Evolutionary conservation across 2,329 filamentous ascomycete species (phyloP).

Genomic region (Lasiodiplodia sp.): DNA sequence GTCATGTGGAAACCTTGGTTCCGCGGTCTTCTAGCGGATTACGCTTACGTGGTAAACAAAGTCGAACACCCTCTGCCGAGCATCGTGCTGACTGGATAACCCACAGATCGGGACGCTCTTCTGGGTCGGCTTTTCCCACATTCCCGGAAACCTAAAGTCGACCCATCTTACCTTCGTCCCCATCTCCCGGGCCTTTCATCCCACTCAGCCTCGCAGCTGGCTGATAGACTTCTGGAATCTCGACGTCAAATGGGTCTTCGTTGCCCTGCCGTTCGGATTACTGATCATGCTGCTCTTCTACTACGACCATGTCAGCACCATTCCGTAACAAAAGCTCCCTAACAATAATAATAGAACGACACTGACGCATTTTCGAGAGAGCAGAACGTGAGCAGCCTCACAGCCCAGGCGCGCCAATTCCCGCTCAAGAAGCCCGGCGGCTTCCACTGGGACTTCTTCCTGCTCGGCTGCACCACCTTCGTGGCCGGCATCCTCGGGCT

Average conservation of each 20-base stretch:
- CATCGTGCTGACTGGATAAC: background rate
- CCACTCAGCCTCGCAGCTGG: slow-evolving; percentile 56
- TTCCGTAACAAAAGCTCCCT: background rate
- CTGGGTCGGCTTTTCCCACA: slow-evolving; percentile 63
- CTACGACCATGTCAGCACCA: slow-evolving; percentile 58
- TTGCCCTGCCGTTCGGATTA: slow-evolving; percentile 62
- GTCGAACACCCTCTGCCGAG: background rate
- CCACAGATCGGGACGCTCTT: slow-evolving; percentile 58
- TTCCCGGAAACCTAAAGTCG: slow-evolving; percentile 55
- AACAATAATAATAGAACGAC: background rate
- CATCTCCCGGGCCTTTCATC: slow-evolving; percentile 55
- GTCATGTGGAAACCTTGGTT: slow-evolving; percentile 54
- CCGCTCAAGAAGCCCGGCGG: slow-evolving; percentile 63
- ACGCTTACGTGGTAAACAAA: slow-evolving; percentile 56
- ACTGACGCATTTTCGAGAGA: background rate
- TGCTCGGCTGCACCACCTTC: slow-evolving; percentile 62
- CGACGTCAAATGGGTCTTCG: slow-evolving; percentile 60
- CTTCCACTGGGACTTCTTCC: slow-evolving; percentile 66
- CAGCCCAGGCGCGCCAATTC: slow-evolving; percentile 58
- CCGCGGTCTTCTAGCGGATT: slow-evolving; percentile 59
- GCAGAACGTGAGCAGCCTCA: slow-evolving; percentile 53
- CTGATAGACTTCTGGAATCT: slow-evolving; percentile 63
- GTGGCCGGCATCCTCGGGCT: slow-evolving; percentile 60
- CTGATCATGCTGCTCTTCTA: slow-evolving; percentile 63
- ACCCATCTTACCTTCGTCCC: slow-evolving; percentile 54